phyloP scores from a whole-genome alignment of 257 asterid species.

The Coffea eugenioides region DNA sequence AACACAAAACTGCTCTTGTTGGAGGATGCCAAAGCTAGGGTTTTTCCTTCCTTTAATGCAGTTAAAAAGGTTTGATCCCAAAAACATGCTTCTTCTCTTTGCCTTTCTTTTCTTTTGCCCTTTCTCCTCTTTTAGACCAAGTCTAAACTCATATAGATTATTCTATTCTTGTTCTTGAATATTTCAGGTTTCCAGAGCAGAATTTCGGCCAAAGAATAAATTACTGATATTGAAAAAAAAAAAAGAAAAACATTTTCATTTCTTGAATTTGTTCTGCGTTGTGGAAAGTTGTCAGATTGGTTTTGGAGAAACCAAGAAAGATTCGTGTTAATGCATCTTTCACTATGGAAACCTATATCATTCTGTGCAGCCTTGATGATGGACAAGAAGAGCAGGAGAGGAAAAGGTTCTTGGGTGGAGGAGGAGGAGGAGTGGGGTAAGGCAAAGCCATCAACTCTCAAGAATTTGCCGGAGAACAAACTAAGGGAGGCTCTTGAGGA shows the following conservation, averaged over 20 bases:
- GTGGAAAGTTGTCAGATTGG: not conserved
- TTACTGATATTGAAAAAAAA: not conserved
- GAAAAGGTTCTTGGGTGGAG: conserved; percentile 15
- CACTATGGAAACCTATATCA: conserved; percentile 35
- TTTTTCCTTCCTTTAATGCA: conserved; percentile 1
- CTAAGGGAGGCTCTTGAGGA: conserved; percentile 36
- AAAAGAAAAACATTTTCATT: not conserved
- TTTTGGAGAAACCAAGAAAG: conserved; percentile 6
- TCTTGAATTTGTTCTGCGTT: not conserved
- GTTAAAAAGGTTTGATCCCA: conserved; percentile 13
- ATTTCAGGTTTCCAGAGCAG: conserved; percentile 17
- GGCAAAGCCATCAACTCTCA: conserved; percentile 15
- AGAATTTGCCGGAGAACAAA: conserved; percentile 21
- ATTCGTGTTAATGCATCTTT: conserved; percentile 33
- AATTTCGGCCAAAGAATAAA: conserved; percentile 10
- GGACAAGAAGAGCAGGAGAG: conserved; percentile 25
- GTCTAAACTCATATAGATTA: not conserved
- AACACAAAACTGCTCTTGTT: not conserved
- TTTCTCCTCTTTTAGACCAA: conserved; percentile 13
- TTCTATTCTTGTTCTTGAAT: conserved; percentile 7
- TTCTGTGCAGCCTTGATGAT: conserved; percentile 32
- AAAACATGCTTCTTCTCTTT: conserved; percentile 5
- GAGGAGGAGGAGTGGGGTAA: conserved; percentile 6
- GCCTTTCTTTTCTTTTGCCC: not conserved
- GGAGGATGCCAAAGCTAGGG: conserved; percentile 13